phyloP scores from a whole-genome alignment of 331 rosid genomes.

The Arachis monticola region DNA sequence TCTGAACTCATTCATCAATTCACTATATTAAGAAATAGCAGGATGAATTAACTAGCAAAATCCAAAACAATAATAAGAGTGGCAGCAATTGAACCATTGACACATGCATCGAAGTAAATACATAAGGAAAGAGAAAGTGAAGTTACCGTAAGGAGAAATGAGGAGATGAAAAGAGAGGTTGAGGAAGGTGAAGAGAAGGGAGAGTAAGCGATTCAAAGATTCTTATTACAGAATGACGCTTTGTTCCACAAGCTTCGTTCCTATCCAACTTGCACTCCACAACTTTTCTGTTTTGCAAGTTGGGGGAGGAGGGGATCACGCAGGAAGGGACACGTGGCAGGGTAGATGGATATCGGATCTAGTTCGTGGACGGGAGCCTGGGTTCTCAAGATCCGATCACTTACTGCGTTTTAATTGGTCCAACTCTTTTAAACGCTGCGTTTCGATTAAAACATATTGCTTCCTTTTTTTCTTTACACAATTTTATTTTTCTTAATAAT shows the following conservation, averaged over 20 bases:
- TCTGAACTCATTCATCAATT: slow-evolving; percentile 1
- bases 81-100: background rate
- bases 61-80: too few species aligned
- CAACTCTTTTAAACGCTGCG: slow-evolving; percentile 27
- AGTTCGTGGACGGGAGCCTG: slow-evolving; percentile 68
- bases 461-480: background rate
- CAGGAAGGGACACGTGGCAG: slow-evolving; percentile 60
- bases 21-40: background rate
- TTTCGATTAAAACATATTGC: background rate
- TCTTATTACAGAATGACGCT: slow-evolving; percentile 24
- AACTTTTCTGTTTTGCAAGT: slow-evolving; percentile 12
- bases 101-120: too few species aligned
- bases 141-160: background rate
- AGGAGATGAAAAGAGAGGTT: slow-evolving; percentile 24
- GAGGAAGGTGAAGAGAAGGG: slow-evolving; percentile 16
- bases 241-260: slow-evolving; percentile 47
- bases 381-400: slow-evolving; percentile 65
- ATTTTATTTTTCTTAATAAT: background rate
- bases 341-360: slow-evolving; percentile 47
- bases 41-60: too few species aligned
- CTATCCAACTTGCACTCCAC: slow-evolving; percentile 19
- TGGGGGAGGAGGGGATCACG: slow-evolving; percentile 37
- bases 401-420: slow-evolving; percentile 56
- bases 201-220: background rate
- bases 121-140: background rate